Base-by-base conservation (phyloP, 2,329 filamentous ascomycete species). In the Talaromyces sp. region DNA sequence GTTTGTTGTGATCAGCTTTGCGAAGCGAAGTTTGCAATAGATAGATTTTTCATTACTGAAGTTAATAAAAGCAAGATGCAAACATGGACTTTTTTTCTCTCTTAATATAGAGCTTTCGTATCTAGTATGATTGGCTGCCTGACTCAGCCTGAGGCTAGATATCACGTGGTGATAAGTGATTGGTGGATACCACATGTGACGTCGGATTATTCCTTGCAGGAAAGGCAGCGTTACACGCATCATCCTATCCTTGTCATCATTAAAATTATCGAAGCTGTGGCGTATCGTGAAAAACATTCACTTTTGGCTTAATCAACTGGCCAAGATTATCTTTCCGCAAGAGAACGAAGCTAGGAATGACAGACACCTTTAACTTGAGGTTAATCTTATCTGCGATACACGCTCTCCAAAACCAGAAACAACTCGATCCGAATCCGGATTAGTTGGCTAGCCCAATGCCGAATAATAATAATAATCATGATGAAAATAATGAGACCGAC, bases 391-490 rank as follows among this genome's bases (percentile, higher is more conserved):
- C 34, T 36, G 34, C 16, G 14, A 16, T 16, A n/a, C 36, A 40
- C 36, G 16, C 16, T 14, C 34, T 5, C 33, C 54, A 7, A 28
- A 56, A 12, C 23, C 23, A 23, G 23, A 23, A 23, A 23, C 23
- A 33, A 53, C 28, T 52, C 5, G 27, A 36, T 44, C 33, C 57
- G 47, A 18, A 42, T 3, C 12, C 57, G 31, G 57, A 44, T 3
- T 44, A 44, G 18, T 44, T 23, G 12, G 23, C 23, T 23, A 31
- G 51, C 36, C n/a, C 36, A 16, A 59, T 63, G 61, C 47, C 53
- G 50, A 27, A 31, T 47, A 58, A 47, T 58, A 44, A 68, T 64
- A 65, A 62, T 65, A 60, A 50, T 14, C 31, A 51, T 50, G 16
- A 23, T 64, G 66, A 62, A 65, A 60, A 50, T 14, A 44, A 51